Conservation (phyloP, 371 early-diverging fungal genomes). For the Actinomortierella wolfii region DNA sequence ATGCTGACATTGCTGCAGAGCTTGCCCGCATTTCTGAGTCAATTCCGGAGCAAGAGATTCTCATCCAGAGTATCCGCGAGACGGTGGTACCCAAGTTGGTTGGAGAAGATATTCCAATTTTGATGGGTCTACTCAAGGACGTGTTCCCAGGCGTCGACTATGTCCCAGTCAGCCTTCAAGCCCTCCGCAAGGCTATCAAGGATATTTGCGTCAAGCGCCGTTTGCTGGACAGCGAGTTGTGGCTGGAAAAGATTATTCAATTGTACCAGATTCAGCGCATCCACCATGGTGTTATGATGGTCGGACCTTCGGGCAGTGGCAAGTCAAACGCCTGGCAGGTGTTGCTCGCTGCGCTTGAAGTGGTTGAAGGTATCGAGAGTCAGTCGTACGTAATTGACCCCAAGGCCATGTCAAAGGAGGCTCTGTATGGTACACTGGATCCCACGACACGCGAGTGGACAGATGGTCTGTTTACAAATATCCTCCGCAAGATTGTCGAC, state of each 20-base stretch:
- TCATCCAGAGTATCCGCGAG: constrained; percentile 95
- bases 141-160: constrained; percentile 97
- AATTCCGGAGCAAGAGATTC: constrained; percentile 86
- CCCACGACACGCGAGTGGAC: constrained; percentile 99
- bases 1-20: constrained; percentile 50
- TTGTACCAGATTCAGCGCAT: constrained; percentile 97
- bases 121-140: constrained; percentile 87
- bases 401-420: constrained; percentile 97
- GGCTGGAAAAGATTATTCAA: constrained; percentile 97
- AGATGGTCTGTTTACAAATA: constrained; percentile 97
- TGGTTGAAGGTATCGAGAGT: constrained; percentile 89
- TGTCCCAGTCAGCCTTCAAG: constrained; percentile 77
- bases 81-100: constrained; percentile 98
- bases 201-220: constrained; percentile 81
- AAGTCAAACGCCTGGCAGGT: constrained; percentile 94
- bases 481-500: constrained; percentile 95
- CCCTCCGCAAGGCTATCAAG: constrained; percentile 76
- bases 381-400: constrained; percentile 95
- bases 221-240: constrained; percentile 77
- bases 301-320: constrained; percentile 96
- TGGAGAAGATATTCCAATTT: constrained; percentile 88
- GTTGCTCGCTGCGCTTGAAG: constrained; percentile 86
- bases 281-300: constrained; percentile 99
- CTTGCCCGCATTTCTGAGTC: constrained; percentile 66
- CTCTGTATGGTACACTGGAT: constrained; percentile 95